Evolutionary conservation across 441 rosid genomes (phyloP), one percentile per base, ranked within the genome.

Genomic region (Brassica hybrid): DNA sequence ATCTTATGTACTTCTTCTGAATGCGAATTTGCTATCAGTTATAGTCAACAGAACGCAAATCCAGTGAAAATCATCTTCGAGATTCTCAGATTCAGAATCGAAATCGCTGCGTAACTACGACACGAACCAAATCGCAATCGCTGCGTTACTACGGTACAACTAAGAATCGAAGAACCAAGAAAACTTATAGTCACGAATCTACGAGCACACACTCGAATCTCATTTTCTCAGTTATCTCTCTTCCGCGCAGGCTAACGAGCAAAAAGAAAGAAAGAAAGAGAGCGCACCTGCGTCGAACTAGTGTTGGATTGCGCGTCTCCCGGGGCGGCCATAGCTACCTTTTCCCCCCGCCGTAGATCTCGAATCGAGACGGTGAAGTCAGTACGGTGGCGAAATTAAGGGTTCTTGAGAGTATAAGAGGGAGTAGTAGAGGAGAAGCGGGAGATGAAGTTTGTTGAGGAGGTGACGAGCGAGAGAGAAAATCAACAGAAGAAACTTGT

Each of bases 211-310:
- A 65, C 65, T 13, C 66, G 14, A 14, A 6, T 41, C 60, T 34
- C 48, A 57, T 12, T 36, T 21, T 45, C 63, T 64, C 50, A 69
- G 17, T 10, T 6, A 54, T 5, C 12, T 57, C n/a, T 45, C 12
- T 30, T 4, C 27, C 34, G 68, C 71, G 54, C 30, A 12, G 14
- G 57, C 13, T 6, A 72, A 63, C 61, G 43, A 25, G n/a, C 30
- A 12, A 65, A 38, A 34, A n/a, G 45, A 14, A 62, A 32, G 54
- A n/a, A 6, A 52, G 57, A 52, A 10, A 52, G 52, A 45, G 50
- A 75, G 65, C 89, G 70, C 5, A 91, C 98, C 94, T 94, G 97
- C 94, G 88, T 85, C 85, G 93, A 80, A 81, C 83, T 87, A 71
- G 92, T 67, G 84, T 80, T 85, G 34, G 85, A 67, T 82, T 88